These are phyloP conservation scores for Phylloporus sp. DNA, from an alignment of 768 basidiomycete genomes.

Conservation along the genomic window DNA sequence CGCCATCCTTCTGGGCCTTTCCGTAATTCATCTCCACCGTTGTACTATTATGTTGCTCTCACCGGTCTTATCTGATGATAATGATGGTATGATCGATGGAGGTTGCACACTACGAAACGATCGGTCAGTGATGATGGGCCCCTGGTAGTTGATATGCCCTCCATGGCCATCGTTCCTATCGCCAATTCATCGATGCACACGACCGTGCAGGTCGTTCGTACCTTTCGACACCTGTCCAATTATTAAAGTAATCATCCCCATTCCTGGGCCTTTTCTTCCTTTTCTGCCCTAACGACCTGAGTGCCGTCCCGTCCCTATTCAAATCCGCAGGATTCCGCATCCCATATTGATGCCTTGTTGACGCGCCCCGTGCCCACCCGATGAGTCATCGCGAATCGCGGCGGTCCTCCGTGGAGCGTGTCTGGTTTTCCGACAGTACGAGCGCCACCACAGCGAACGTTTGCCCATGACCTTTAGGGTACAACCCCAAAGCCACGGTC, in stretches of 20 bases:
- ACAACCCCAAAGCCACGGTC: constrained; percentile 1
- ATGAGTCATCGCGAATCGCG: constrained; percentile 13
- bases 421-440: neutral
- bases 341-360: neutral
- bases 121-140: neutral
- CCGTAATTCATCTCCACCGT: constrained; percentile 3
- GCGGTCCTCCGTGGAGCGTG: constrained; percentile 10
- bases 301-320: neutral
- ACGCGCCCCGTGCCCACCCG: neutral
- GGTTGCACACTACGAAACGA: neutral
- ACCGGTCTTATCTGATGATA: constrained; percentile 10
- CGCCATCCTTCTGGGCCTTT: no score
- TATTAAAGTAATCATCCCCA: neutral
- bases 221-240: neutral
- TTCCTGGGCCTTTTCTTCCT: constrained; percentile 1
- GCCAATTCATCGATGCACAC: neutral
- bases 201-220: neutral
- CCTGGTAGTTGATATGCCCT: neutral
- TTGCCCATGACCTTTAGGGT: constrained; percentile 7
- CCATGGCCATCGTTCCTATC: constrained; percentile 5
- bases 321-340: neutral
- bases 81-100: constrained; percentile 10
- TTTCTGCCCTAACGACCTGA: constrained; percentile 4
- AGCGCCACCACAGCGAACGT: neutral
- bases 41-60: neutral